These are phyloP conservation scores for Salix suchowensis DNA, from an alignment of 345 rosid genomes.

Conservation along the genomic window DNA sequence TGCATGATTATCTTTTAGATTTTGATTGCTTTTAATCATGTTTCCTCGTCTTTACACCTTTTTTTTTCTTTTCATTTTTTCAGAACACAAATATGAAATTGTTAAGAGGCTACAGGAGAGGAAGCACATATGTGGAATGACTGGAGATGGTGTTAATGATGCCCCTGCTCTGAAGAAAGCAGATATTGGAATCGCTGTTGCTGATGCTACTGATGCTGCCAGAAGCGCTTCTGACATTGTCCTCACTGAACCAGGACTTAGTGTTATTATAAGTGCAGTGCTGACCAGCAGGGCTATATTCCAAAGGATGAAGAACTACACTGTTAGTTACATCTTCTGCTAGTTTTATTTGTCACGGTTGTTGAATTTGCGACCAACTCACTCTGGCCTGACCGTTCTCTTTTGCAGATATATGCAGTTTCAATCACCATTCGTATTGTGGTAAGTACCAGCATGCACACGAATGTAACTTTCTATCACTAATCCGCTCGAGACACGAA, in stretches of 20 bases:
- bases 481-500: background rate
- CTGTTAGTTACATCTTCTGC: slow-evolving; percentile 40
- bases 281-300: slow-evolving; percentile 89
- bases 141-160: slow-evolving; percentile 95
- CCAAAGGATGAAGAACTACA: slow-evolving; percentile 97
- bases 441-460: slow-evolving; percentile 38
- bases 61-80: slow-evolving; percentile 9
- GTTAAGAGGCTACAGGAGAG: slow-evolving; percentile 77
- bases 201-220: slow-evolving; percentile 97
- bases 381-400: background rate
- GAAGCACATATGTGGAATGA: slow-evolving; percentile 94
- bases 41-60: background rate
- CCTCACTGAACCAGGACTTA: slow-evolving; percentile 90
- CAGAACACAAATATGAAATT: slow-evolving; percentile 90
- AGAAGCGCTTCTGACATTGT: slow-evolving; percentile 91
- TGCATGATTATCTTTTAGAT: background rate
- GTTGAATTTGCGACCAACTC: background rate
- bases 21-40: background rate
- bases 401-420: slow-evolving; percentile 83
- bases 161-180: slow-evolving; percentile 94
- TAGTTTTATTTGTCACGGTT: background rate
- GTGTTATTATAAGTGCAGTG: slow-evolving; percentile 90
- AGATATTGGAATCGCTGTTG: slow-evolving; percentile 95
- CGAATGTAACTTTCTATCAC: background rate
- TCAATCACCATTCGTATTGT: slow-evolving; percentile 90